Evolutionary conservation across 78 protist genomes (phyloP), one percentile per base, ranked within the genome.

Genomic region (slime mould (Dictyostelium discoideum)): DNA sequence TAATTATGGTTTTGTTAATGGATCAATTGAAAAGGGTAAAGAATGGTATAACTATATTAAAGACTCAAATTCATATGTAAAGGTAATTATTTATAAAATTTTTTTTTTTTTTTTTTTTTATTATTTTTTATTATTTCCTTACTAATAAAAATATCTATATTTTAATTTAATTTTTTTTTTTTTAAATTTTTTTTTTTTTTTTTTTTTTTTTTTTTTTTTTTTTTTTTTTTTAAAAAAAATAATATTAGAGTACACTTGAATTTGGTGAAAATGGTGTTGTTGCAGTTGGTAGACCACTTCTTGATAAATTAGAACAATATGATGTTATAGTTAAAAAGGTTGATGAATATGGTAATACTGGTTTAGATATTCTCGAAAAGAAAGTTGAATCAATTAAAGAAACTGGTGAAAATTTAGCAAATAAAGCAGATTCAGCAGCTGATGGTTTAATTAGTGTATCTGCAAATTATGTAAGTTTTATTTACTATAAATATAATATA

Each of bases 1-100:
- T 65, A 84, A 88, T 24, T 88, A 88, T 76, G 18, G 44, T 20
- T 29, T 80, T 6, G 86, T 88, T 14, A 13, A 48, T 18, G 7
- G 22, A 2, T 16, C 93, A 37, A 44, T 80, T 9, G 48, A 63
- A 8, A 14, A 72, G 2, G 74, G 86, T 7, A 46, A 29, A 37
- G 39, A 65, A n/a, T 65, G 72, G 82, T 88, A 88, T 46, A 80
- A 88, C 72, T 88, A 80, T 44, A 85, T 85, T 63, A 88, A 88
- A 44, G 79, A 80, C 22, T 63, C 63, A 48, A 81, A 67, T 32
- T 44, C 93, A 13, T 26, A 80, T 1, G 16, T 80, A 10, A 88
- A 65, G 50, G 93, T 88, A 80, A 65, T 4, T 60, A 39, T 42
- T 37, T 42, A 39, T 11, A 14, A 14, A 13, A 8, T 22, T 20